These are phyloP conservation scores for Brassica hybrid DNA, from an alignment of 441 rosid species.

Conservation along the genomic window DNA sequence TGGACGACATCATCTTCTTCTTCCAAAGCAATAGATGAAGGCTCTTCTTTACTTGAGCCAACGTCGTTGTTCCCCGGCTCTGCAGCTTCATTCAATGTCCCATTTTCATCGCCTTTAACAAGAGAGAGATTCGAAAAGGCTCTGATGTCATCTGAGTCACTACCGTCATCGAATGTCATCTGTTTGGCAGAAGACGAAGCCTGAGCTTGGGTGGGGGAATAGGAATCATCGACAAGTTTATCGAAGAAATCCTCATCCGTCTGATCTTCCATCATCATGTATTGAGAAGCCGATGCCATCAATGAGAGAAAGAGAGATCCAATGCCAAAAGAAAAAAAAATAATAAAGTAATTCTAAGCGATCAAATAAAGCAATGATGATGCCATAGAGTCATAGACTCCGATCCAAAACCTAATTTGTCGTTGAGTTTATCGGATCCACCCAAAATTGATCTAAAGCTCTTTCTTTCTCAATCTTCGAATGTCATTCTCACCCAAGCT, in stretches of 20 bases:
- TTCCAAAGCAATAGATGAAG: constrained; percentile 33
- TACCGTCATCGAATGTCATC: constrained; percentile 40
- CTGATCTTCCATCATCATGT: constrained; percentile 91
- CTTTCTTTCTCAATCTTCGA: constrained; percentile 3
- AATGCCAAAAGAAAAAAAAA: background rate
- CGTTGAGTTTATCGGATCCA: background rate
- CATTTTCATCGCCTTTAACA: constrained; percentile 34
- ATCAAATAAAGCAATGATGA: background rate
- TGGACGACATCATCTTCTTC: constrained; percentile 19
- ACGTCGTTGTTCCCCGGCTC: constrained; percentile 9
- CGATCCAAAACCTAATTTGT: too few species aligned
- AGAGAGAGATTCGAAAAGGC: constrained; percentile 63
- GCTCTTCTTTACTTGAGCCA: constrained; percentile 33
- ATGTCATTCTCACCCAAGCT: background rate
- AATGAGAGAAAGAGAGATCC: constrained; percentile 1
- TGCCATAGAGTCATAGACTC: background rate
- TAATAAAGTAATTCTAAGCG: background rate
- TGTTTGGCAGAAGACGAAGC: constrained; percentile 24
- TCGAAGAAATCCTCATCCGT: constrained; percentile 94
- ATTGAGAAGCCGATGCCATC: constrained; percentile 89
- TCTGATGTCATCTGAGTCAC: constrained; percentile 59
- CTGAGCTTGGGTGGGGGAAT: constrained; percentile 43
- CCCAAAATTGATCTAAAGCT: background rate
- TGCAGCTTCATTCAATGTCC: constrained; percentile 29
- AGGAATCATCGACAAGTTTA: constrained; percentile 84